Conservation (phyloP, 345 rosid species). For the Lepidium aucheri region DNA sequence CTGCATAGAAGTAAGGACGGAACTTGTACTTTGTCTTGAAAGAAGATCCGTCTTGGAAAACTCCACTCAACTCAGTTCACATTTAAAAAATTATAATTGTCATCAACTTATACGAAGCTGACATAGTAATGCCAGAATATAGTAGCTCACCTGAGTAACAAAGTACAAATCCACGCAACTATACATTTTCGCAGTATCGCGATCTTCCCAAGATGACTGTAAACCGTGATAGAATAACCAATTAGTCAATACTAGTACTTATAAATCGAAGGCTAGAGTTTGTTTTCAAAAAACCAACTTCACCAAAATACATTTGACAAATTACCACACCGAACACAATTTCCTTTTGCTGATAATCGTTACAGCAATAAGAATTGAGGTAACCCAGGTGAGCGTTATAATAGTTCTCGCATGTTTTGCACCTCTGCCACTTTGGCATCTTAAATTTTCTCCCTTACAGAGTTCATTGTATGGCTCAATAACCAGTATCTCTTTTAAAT, state of each 20-base stretch:
- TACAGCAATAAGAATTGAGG: not conserved
- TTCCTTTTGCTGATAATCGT: not conserved
- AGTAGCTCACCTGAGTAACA: constrained; percentile 66
- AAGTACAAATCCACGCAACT: constrained; percentile 89
- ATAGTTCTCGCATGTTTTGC: not conserved
- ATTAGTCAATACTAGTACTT: not conserved
- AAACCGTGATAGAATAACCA: constrained; percentile 19
- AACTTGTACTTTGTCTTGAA: constrained; percentile 88
- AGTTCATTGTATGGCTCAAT: not conserved
- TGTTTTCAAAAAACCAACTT: not conserved
- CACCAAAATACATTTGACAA: not conserved
- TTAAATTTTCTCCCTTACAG: not conserved
- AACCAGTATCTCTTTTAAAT: not conserved
- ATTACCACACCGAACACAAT: not conserved
- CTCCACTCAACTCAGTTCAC: not conserved
- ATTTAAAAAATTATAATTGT: not conserved
- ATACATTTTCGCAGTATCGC: constrained; percentile 47
- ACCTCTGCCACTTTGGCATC: not conserved
- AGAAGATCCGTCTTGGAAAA: constrained; percentile 65
- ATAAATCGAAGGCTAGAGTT: not conserved
- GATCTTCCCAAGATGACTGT: constrained; percentile 84
- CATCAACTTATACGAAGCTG: not conserved
- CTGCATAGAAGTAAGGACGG: constrained; percentile 84
- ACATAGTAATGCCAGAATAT: not conserved
- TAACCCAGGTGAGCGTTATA: not conserved